Evolutionary conservation across 495 filamentous ascomycete genomes (phyloP), one percentile per base, ranked within the genome.

Genomic region (Penicillium steckii): DNA sequence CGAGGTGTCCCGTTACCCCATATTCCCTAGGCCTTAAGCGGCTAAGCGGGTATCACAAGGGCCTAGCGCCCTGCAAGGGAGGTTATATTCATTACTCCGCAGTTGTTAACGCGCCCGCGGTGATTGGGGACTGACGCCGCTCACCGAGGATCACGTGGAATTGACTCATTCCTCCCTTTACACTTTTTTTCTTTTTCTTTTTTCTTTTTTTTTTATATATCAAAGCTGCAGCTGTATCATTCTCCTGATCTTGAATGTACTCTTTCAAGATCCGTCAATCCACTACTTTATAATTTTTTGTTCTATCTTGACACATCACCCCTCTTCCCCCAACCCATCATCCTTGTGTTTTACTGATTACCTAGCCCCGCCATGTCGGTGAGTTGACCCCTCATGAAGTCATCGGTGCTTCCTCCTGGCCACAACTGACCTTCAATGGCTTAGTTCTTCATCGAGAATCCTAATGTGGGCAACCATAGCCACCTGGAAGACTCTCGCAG

Each of bases 401-500:
- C 15, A 49, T 21, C 17, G 40, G 24, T 13, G 13, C 12, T 17
- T 17, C 40, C 40, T 10, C 21, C 40, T 9, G 24, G 12, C 9
- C 17, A 13, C 40, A 23, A 23, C 40, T 43, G 40, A 23, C 40
- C 7, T n/a, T 13, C 40, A 23, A 43, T 43, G 40, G 19, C 40
- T 38, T 54, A 85, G 80, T 96, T 94, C 82, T 92, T 87, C 77
- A 89, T 94, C 58, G 83, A 89, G 55, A 98, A 98, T 69, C 87
- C 87, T 59, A 83, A 89, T 69, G 84, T 97, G 48, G 94, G 94
- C 56, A 89, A 96, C 72, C 84, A 80, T 64, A 74, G 74, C 17
- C 81, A 84, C 50, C 82, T 88, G 44, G 93, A 98, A 67, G 91
- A 98, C 67, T 96, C 91, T 80, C 80, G 94, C 70, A 91, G 95